Evolutionary conservation across 768 basidiomycete species (phyloP), one percentile per base, ranked within the genome.

Genomic region (Ephemerocybe angulata): DNA sequence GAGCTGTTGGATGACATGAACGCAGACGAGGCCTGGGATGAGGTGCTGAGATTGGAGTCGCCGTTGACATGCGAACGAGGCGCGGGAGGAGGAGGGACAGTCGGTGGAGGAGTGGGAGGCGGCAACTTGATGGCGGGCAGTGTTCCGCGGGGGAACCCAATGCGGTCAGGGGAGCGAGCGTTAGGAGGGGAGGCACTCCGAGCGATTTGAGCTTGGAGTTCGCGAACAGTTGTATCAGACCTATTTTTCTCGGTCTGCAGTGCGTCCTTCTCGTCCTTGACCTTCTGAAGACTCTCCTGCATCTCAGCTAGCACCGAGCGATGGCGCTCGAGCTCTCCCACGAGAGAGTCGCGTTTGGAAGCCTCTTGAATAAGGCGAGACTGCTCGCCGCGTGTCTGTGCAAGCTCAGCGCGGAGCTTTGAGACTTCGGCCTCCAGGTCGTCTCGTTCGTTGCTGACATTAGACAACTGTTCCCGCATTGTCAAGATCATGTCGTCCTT

Each of bases 41-140:
- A 84, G 10, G 78, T 78, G 60, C 84, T 87, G 57, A 77, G 68
- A 54, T 75, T 77, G 13, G 75, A 75, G 61, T 83, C 87, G 50
- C 73, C 74, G 56, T 72, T 78, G 40, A 67, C 62, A 55, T 74
- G 69, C 6, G 66, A 64, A 55, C 77, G 81, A 24, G 90, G 90
- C 4, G 86, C 83, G 17, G 90, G 90, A 1, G 89, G 90, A 21
- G 90, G 90, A 1, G 94, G 94, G 11, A 91, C 82, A 29, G 88
- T 80, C 0, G 93, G 94, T 11, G 94, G 91, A 8, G 93, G 93
- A 0, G 88, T 89, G 0, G 90, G 88, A 17, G 93, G 93, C 28
- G 93, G 93, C 15, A 89, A 80, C 70, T 93, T 94, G 61, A 83
- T 75, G 27, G 83, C 72, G 38, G 88, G 82, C 47, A 90, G 69